phyloP scores from a whole-genome alignment of 1,284 basidiomycete species.

The Ceratobasidium sp. region DNA sequence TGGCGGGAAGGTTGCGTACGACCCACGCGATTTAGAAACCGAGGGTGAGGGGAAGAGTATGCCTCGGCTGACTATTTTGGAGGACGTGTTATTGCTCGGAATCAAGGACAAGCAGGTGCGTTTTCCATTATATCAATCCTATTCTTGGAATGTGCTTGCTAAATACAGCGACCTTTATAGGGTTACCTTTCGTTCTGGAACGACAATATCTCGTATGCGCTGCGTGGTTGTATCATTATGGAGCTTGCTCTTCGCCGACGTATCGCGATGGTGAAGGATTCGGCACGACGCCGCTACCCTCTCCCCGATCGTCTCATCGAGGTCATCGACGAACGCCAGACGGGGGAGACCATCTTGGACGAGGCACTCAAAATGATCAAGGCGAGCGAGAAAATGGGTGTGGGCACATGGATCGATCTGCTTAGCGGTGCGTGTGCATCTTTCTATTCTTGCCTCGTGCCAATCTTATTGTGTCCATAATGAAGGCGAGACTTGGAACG shows the following conservation, averaged over 20 bases:
- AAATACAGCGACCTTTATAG: slow-evolving; percentile 52
- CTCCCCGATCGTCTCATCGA: slow-evolving; percentile 87
- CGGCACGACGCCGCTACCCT: slow-evolving; percentile 76
- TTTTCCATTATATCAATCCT: slow-evolving; percentile 37
- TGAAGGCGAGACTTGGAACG: slow-evolving; percentile 96
- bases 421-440: slow-evolving; percentile 73
- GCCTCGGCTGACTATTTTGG: slow-evolving; percentile 93
- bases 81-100: slow-evolving; percentile 92
- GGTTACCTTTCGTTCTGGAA: slow-evolving; percentile 97
- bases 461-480: slow-evolving; percentile 8
- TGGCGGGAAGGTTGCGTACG: slow-evolving; percentile 87
- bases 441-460: slow-evolving; percentile 15
- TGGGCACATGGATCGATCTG: slow-evolving; percentile 92
- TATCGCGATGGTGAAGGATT: slow-evolving; percentile 87
- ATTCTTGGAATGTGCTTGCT: background rate
- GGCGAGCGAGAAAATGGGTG: slow-evolving; percentile 77
- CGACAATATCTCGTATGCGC: slow-evolving; percentile 96
- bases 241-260: slow-evolving; percentile 90
- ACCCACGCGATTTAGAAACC: slow-evolving; percentile 86
- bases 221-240: slow-evolving; percentile 92
- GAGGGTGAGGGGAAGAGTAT: slow-evolving; percentile 71
- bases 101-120: slow-evolving; percentile 87
- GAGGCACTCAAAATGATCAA: slow-evolving; percentile 97
- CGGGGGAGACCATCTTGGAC: slow-evolving; percentile 94
- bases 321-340: slow-evolving; percentile 88